phyloP scores from a whole-genome alignment of 2,329 filamentous ascomycete species.

The Ustilaginoidea virens region DNA sequence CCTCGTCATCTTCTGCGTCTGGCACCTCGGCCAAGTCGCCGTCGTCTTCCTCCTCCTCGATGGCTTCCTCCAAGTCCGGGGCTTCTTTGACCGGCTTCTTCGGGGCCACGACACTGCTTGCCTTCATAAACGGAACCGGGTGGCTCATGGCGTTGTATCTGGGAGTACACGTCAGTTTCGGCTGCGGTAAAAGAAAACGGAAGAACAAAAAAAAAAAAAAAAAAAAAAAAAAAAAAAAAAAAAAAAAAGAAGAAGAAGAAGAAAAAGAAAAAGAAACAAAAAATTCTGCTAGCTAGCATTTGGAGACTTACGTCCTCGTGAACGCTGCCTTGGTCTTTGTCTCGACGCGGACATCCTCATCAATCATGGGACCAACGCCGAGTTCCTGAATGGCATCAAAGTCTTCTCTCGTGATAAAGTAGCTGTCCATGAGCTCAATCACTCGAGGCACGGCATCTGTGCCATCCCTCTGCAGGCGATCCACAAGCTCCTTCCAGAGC shows the following conservation, averaged over 20 bases:
- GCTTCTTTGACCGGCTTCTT: constrained; percentile 60
- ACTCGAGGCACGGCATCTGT: constrained; percentile 69
- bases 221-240: too few species aligned
- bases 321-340: constrained; percentile 78
- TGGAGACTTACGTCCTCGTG: constrained; percentile 73
- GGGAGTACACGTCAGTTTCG: too few species aligned
- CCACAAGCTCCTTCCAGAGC: constrained; percentile 68
- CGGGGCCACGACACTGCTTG: constrained; percentile 56
- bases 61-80: constrained; percentile 89
- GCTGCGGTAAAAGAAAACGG: too few species aligned
- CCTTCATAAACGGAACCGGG: constrained; percentile 92
- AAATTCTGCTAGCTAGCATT: too few species aligned
- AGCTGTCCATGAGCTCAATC: constrained; percentile 93
- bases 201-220: too few species aligned
- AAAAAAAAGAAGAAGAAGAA: too few species aligned
- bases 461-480: constrained; percentile 59
- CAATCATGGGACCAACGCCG: constrained; percentile 70
- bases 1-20: constrained; percentile 54
- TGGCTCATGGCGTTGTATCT: constrained; percentile 81
- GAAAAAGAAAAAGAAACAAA: too few species aligned
- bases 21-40: constrained; percentile 42
- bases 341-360: constrained; percentile 63
- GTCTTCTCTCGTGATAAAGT: constrained; percentile 88
- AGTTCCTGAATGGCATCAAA: constrained; percentile 88
- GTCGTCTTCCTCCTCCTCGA: constrained; percentile 83